These are phyloP conservation scores for Neophaeococcomyces mojaviensis DNA, from an alignment of 2,329 filamentous ascomycete species.

Conservation along the genomic window DNA sequence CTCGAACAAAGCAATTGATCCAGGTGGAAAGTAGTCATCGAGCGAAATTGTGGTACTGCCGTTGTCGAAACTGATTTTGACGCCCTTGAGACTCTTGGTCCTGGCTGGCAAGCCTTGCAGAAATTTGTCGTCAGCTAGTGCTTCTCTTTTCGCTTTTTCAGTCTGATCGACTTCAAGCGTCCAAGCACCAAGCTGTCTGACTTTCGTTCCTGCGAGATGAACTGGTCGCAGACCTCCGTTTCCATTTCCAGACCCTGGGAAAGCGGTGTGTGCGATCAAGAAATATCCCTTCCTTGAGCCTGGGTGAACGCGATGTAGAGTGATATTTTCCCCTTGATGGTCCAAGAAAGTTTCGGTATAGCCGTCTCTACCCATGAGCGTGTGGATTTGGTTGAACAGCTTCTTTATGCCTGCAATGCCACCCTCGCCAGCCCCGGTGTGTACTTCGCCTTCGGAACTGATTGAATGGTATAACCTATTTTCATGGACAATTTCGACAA, in stretches of 20 bases:
- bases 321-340: slow-evolving; percentile 92
- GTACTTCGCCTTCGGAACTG: slow-evolving; percentile 57
- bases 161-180: slow-evolving; percentile 79
- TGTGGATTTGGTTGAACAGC: slow-evolving; percentile 88
- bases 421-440: slow-evolving; percentile 62
- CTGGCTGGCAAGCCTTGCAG: slow-evolving; percentile 79
- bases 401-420: slow-evolving; percentile 90
- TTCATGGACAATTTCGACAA: slow-evolving; percentile 90
- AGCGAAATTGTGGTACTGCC: slow-evolving; percentile 74
- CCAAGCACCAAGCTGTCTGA: slow-evolving; percentile 82
- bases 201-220: slow-evolving; percentile 73
- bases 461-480: slow-evolving; percentile 73
- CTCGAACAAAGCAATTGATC: slow-evolving; percentile 90
- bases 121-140: slow-evolving; percentile 60
- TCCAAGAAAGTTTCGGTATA: slow-evolving; percentile 96
- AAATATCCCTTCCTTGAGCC: slow-evolving; percentile 90
- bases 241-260: slow-evolving; percentile 78
- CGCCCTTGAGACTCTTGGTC: slow-evolving; percentile 65
- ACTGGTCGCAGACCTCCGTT: slow-evolving; percentile 75
- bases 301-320: slow-evolving; percentile 89
- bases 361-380: slow-evolving; percentile 86
- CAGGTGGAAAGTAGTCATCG: slow-evolving; percentile 77
- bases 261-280: slow-evolving; percentile 91
- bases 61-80: slow-evolving; percentile 63
- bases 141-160: slow-evolving; percentile 58